Evolutionary conservation across 768 basidiomycete species (phyloP), one percentile per base, ranked within the genome.

Genomic region (Leccinum sublutescens): DNA sequence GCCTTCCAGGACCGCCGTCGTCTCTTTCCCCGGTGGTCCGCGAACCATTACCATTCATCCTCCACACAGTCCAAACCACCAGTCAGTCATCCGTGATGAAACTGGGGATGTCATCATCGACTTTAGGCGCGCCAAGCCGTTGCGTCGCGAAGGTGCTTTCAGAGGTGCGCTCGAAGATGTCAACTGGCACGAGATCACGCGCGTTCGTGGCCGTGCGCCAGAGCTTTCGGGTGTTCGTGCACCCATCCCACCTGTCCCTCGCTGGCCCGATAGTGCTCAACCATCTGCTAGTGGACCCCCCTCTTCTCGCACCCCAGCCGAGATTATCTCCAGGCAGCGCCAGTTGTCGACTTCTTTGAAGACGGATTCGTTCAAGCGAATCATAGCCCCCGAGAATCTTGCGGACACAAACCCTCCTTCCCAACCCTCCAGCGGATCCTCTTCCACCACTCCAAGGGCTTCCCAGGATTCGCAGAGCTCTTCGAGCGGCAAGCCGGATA

Each of bases 41-140:
- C 66, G 68, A 14, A 63, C 68, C 21, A 2, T 68, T 40, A 69
- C 68, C 1, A 66, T 68, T 10, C 66, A 69, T 7, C 63, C 68
- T 3, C 69, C 64, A 0, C 19, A 19, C 4, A 62, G 64, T 27
- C 58, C 66, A 7, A 25, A 38, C 19, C 61, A 59, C 38, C 63
- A 60, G 8, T 29, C 68, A 3, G 34, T 49, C 48, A 36, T 68
- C 47, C 63, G 38, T 11, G 68, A 70, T 33, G 68, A 59, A 36
- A 52, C 55, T 1, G 68, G 63, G 4, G 61, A 68, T 0, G 17
- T 61, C 38, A 58, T 68, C 4, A 19, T 68, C 4, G 48, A 61
- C 25, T 50, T 63, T 31, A 63, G 54, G 19, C 49, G 31, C 33
- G 5, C 49, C 27, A 65, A 55, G 6, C 60, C 68, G 2, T 17